These are phyloP conservation scores for Colletotrichum tropicale DNA, from an alignment of 2,329 filamentous ascomycete species.

Conservation along the genomic window DNA sequence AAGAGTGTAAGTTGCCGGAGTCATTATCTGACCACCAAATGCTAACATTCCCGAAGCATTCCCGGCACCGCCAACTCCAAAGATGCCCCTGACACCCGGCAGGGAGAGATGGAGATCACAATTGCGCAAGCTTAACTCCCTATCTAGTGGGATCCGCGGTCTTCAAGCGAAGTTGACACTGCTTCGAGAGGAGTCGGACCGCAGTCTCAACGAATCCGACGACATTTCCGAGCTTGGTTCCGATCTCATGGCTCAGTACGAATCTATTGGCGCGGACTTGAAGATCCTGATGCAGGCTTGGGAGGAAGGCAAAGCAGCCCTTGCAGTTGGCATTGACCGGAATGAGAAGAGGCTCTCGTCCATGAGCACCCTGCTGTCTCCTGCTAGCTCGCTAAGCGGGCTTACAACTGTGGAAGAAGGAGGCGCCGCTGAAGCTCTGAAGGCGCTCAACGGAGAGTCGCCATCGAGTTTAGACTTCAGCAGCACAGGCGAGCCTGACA, in stretches of 20 bases:
- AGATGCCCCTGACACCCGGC: constrained; percentile 68
- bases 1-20: constrained; percentile 67
- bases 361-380: constrained; percentile 63
- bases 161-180: constrained; percentile 95
- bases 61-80: constrained; percentile 59
- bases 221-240: constrained; percentile 78
- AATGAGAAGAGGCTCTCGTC: constrained; percentile 75
- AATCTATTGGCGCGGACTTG: constrained; percentile 89
- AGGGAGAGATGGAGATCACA: constrained; percentile 86
- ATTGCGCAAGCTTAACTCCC: constrained; percentile 83
- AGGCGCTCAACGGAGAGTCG: constrained; percentile 78
- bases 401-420: constrained; percentile 66
- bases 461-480: constrained; percentile 54
- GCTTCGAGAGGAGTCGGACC: constrained; percentile 86
- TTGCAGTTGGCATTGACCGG: constrained; percentile 81
- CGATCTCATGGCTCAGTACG: constrained; percentile 86
- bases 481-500: constrained; percentile 64
- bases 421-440: constrained; percentile 42
- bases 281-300: constrained; percentile 81
- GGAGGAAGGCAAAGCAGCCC: constrained; percentile 84
- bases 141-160: constrained; percentile 89
- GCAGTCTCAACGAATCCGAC: constrained; percentile 74
- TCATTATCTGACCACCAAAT: too few relatives aligned
- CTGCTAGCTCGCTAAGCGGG: constrained; percentile 69
- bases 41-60: constrained; percentile 46